A percentile compares a stretch with the other conserved stretches of the same genome.
phyloP scores from a whole-genome alignment of 768 basidiomycete genomes.

The Sarcodon aspratus region DNA sequence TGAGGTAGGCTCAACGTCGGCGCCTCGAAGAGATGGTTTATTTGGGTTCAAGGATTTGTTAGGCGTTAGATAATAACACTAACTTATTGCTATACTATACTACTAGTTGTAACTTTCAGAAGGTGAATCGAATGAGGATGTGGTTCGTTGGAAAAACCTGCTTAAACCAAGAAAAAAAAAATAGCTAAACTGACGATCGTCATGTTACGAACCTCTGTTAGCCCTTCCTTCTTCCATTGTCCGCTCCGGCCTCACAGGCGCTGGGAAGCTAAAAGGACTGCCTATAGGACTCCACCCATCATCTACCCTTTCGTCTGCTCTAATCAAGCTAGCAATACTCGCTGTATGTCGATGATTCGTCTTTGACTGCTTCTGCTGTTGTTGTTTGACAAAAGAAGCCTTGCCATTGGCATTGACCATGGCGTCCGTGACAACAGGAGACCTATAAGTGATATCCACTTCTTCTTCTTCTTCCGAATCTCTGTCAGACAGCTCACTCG shows the following conservation, averaged over 20 bases:
- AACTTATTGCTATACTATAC: no score
- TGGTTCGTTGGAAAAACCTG: no score
- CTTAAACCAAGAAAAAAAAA: no score
- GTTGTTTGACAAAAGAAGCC: constrained; percentile 1
- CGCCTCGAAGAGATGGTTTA: no score
- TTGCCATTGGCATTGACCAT: constrained; percentile 21
- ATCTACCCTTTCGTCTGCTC: constrained; percentile 67
- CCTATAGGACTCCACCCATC: constrained; percentile 77
- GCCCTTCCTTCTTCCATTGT: no score
- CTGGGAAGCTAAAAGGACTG: constrained; percentile 41
- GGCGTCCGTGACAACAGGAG: constrained; percentile 32
- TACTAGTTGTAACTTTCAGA: no score
- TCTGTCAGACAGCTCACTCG: constrained; percentile 30
- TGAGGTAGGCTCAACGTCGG: no score
- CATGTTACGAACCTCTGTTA: no score
- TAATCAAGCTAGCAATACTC: constrained; percentile 73
- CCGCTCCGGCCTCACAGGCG: constrained; percentile 15
- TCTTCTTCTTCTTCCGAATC: constrained; percentile 53
- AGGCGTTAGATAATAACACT: no score
- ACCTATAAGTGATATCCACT: constrained; percentile 59
- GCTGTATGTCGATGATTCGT: constrained; percentile 69
- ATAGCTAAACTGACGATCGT: no score
- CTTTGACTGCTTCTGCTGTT: constrained; percentile 14
- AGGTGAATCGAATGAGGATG: no score
- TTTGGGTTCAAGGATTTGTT: no score